phyloP scores from a whole-genome alignment of 306 rosid genomes.

The Acacia melanoxylon region DNA sequence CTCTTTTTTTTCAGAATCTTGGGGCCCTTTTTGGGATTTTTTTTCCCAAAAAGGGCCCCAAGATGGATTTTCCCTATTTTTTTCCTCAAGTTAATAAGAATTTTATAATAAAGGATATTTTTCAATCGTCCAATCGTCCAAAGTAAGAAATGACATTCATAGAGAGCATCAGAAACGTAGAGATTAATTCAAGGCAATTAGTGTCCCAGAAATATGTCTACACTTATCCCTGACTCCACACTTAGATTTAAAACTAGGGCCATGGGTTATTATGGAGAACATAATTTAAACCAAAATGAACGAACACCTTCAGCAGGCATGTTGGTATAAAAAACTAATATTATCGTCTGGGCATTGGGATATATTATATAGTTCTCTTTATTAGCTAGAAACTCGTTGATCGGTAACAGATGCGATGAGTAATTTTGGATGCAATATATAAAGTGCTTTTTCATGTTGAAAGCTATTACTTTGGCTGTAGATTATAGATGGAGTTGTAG shows the following conservation, averaged over 20 bases:
- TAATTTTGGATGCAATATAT: not conserved
- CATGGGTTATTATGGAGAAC: not conserved
- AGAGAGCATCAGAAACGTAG: not conserved
- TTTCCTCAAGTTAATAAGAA: not conserved
- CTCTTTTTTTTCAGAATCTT: no score
- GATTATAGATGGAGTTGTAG: conserved; percentile 94
- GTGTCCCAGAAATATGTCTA: not conserved
- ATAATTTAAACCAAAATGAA: not conserved
- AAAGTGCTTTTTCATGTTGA: not conserved
- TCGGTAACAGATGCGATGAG: not conserved
- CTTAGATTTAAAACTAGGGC: not conserved
- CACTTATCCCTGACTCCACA: not conserved
- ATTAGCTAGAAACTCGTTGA: not conserved
- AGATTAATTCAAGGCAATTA: not conserved
- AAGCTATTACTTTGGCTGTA: conserved; percentile 26
- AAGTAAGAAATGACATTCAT: not conserved
- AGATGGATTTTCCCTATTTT: no score
- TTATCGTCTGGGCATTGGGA: not conserved
- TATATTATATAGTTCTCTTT: not conserved
- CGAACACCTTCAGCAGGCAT: not conserved
- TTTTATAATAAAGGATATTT: not conserved
- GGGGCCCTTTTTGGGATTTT: no score
- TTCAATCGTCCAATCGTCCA: not conserved
- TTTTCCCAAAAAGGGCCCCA: no score
- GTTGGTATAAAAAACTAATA: not conserved